These are phyloP conservation scores for Aspergillus haitiensis DNA, from an alignment of 495 filamentous ascomycete species.

Conservation along the genomic window DNA sequence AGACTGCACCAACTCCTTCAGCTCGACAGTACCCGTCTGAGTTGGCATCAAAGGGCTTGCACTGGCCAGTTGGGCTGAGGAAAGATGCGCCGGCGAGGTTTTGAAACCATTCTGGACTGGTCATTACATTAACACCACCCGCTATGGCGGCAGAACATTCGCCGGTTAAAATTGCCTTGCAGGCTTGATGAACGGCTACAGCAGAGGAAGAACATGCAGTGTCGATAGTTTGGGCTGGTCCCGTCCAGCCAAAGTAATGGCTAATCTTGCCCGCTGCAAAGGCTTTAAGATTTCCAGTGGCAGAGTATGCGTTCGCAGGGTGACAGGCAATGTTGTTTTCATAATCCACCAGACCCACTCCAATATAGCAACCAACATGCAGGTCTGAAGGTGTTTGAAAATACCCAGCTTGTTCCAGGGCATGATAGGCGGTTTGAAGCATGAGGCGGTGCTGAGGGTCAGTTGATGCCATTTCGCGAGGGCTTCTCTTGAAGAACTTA, in stretches of 20 bases:
- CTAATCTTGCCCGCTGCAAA: conserved; percentile 36
- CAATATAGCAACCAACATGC: conserved; percentile 37
- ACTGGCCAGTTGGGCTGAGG: conserved; percentile 44
- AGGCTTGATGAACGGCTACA: conserved; percentile 40
- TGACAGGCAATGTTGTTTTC: conserved; percentile 35
- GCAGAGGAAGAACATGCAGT: conserved; percentile 49
- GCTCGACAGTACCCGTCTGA: conserved; percentile 74
- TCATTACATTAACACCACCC: conserved; percentile 43
- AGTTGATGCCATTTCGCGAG: conserved; percentile 44
- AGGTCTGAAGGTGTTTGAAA: conserved; percentile 13
- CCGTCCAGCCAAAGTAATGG: conserved; percentile 50
- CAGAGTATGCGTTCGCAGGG: conserved; percentile 36
- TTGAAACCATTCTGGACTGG: conserved; percentile 29
- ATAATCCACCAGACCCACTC: conserved; percentile 34
- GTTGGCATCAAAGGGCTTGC: conserved; percentile 67
- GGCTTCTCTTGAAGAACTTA: conserved; percentile 49
- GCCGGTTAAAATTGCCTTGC: conserved; percentile 30
- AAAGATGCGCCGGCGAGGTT: conserved; percentile 36
- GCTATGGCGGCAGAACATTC: conserved; percentile 37
- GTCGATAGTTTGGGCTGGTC: conserved; percentile 42
- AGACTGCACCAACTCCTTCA: conserved; percentile 60
- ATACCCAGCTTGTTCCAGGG: conserved; percentile 44
- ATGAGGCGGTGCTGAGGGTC: conserved; percentile 54
- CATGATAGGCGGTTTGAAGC: conserved; percentile 50
- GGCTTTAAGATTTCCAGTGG: conserved; percentile 29